These are phyloP conservation scores for Tylopilus felleus DNA, from an alignment of 768 basidiomycete genomes.

Conservation along the genomic window DNA sequence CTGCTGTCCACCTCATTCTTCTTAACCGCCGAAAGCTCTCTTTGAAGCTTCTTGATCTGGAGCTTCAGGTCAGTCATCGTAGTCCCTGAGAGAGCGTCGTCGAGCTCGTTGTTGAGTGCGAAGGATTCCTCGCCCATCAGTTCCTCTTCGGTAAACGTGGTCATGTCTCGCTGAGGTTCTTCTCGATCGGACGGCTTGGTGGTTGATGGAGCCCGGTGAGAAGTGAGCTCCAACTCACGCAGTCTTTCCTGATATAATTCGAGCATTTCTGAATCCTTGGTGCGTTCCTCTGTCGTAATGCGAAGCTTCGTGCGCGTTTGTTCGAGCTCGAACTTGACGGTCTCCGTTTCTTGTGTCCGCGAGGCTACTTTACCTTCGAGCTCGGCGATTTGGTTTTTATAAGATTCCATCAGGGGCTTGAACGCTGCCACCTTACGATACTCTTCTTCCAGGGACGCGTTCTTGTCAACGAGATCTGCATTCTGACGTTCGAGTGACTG, in stretches of 20 bases:
- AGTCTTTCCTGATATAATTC: constrained; percentile 90
- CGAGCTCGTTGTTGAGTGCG: constrained; percentile 82
- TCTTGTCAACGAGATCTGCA: constrained; percentile 85
- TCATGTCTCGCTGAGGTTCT: constrained; percentile 18
- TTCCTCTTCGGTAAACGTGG: constrained; percentile 45
- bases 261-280: constrained; percentile 78
- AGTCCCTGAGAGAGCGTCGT: constrained; percentile 76
- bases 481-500: constrained; percentile 93
- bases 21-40: constrained; percentile 73
- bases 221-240: constrained; percentile 76
- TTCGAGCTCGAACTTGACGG: constrained; percentile 72
- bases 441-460: constrained; percentile 89
- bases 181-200: constrained; percentile 23
- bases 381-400: constrained; percentile 81
- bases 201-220: constrained; percentile 44
- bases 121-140: constrained; percentile 47
- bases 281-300: constrained; percentile 64
- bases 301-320: constrained; percentile 68
- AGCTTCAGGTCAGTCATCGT: constrained; percentile 93
- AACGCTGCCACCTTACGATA: constrained; percentile 82
- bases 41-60: constrained; percentile 73
- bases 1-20: constrained; percentile 77
- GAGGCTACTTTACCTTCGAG: constrained; percentile 69
- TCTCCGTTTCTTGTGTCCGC: constrained; percentile 68
- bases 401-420: constrained; percentile 88